Evolutionary conservation across 2,329 filamentous ascomycete genomes (phyloP).

Genomic region (Thyridium curvatum): DNA sequence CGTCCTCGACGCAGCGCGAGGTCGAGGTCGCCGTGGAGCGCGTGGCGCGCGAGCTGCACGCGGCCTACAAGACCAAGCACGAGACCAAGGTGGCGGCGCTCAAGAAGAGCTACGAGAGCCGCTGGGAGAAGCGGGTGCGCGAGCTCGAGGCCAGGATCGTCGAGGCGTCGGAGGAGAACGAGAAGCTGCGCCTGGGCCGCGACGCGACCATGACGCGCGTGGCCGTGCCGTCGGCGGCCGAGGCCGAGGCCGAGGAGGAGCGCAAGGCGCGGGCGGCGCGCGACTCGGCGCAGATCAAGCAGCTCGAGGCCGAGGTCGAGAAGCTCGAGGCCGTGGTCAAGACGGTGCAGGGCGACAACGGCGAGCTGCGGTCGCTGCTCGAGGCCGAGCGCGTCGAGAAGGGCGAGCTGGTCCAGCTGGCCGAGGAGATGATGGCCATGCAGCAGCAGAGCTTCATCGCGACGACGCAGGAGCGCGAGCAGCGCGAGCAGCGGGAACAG

Average conservation of each 20-base stretch:
- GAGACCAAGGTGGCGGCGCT: constrained; percentile 91
- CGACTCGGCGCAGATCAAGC: constrained; percentile 60
- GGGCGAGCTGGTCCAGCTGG: constrained; percentile 72
- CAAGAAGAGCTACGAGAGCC: constrained; percentile 76
- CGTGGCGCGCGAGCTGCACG: constrained; percentile 88
- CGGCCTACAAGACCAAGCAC: constrained; percentile 94
- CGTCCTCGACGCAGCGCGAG: constrained; percentile 40
- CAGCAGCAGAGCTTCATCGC: constrained; percentile 44
- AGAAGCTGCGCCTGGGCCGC: constrained; percentile 59
- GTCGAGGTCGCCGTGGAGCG: constrained; percentile 84
- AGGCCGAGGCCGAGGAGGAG: constrained; percentile 40
- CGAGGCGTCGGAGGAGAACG: constrained; percentile 66
- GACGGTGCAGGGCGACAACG: constrained; percentile 65
- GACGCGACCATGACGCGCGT: constrained; percentile 60
- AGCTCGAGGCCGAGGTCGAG: constrained; percentile 67
- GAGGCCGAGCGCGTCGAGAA: constrained; percentile 76
- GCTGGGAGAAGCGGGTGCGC: constrained; percentile 82
- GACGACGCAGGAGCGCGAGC: constrained; percentile 12
- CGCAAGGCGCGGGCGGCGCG: constrained; percentile 52
- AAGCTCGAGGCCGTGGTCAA: constrained; percentile 68
- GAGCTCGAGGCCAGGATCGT: constrained; percentile 70
- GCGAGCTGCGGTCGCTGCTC: constrained; percentile 56
- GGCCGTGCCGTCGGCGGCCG: constrained; percentile 33
- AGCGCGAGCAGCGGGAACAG: constrained; percentile 1
- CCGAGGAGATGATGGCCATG: constrained; percentile 78